Evolutionary conservation across 305 asterid species (phyloP).

Genomic region (Coffea humblotiana): DNA sequence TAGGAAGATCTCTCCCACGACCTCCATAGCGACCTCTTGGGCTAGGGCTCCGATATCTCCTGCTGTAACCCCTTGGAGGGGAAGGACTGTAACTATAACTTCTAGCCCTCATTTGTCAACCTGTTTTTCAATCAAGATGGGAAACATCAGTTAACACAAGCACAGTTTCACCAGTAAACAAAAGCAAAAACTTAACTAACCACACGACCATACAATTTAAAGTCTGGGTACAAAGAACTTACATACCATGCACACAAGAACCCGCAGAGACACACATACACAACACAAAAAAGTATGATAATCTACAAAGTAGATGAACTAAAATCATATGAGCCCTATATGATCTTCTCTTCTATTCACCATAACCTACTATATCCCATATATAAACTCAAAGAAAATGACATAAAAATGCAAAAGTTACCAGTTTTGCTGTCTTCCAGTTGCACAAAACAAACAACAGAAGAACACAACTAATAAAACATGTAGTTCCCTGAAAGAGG

Average conservation of each 20-base stretch:
- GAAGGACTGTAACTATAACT: slow-evolving; percentile 62
- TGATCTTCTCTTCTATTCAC: neutral
- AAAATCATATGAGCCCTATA: no score
- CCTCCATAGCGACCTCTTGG: slow-evolving; percentile 46
- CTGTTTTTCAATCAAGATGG: slow-evolving; percentile 14
- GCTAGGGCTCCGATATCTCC: slow-evolving; percentile 53
- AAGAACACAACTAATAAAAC: neutral
- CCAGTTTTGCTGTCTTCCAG: no score
- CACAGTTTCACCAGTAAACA: neutral
- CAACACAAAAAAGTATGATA: neutral
- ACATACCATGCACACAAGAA: neutral
- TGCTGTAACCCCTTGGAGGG: slow-evolving; percentile 52
- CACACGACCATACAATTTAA: no score
- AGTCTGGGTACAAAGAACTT: neutral
- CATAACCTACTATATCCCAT: neutral
- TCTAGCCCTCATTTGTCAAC: slow-evolving; percentile 56
- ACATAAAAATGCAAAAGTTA: neutral
- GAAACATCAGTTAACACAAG: neutral
- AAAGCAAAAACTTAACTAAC: neutral
- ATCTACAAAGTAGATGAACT: no score
- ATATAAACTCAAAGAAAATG: neutral
- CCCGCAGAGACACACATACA: neutral
- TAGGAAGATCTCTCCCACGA: slow-evolving; percentile 52
- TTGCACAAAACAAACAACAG: no score
- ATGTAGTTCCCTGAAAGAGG: no score